Percentiles rank a stretch among this genome's conserved stretches.
Evolutionary conservation across 306 rosid genomes (phyloP).

Genomic region (Dryas octopetala): DNA sequence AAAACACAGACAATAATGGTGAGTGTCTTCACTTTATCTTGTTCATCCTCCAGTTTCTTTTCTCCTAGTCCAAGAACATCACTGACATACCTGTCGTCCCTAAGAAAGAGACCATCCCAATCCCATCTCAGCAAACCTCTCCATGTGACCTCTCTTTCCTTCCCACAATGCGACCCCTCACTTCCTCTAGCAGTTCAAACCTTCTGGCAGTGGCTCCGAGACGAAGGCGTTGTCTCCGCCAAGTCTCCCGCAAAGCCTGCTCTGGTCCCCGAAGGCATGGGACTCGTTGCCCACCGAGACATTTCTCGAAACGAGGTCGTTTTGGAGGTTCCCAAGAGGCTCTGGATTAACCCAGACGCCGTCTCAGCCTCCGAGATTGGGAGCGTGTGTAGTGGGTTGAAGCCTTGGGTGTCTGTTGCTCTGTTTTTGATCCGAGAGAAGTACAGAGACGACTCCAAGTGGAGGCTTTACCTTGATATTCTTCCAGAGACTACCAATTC

Average conservation of each 20-base stretch:
- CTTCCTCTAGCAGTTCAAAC: slow-evolving; percentile 55
- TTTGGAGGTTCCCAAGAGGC: slow-evolving; percentile 85
- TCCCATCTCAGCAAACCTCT: not conserved
- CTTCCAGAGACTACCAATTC: slow-evolving; percentile 79
- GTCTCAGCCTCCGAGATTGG: slow-evolving; percentile 87
- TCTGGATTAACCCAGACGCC: slow-evolving; percentile 93
- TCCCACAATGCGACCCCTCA: slow-evolving; percentile 56
- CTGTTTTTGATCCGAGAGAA: slow-evolving; percentile 72
- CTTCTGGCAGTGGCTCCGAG: slow-evolving; percentile 86
- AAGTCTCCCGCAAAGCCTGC: slow-evolving; percentile 82
- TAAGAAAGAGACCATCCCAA: slow-evolving; percentile 15
- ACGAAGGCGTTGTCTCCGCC: slow-evolving; percentile 71
- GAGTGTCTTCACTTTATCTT: slow-evolving; percentile 26
- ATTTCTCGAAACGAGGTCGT: slow-evolving; percentile 75
- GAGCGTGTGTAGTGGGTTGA: slow-evolving; percentile 64
- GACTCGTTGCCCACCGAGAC: slow-evolving; percentile 63
- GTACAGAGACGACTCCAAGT: slow-evolving; percentile 53
- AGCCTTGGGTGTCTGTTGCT: slow-evolving; percentile 89
- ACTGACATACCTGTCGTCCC: slow-evolving; percentile 19
- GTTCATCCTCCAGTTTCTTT: slow-evolving; percentile 35
- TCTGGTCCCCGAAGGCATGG: slow-evolving; percentile 73
- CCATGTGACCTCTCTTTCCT: slow-evolving; percentile 36
- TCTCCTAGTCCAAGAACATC: slow-evolving; percentile 14
- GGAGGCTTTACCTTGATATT: slow-evolving; percentile 71
- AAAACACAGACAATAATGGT: slow-evolving; percentile 37